Evolutionary conservation across 1,284 basidiomycete genomes (phyloP).

Genomic region (Cryptococcus deneoformans): DNA sequence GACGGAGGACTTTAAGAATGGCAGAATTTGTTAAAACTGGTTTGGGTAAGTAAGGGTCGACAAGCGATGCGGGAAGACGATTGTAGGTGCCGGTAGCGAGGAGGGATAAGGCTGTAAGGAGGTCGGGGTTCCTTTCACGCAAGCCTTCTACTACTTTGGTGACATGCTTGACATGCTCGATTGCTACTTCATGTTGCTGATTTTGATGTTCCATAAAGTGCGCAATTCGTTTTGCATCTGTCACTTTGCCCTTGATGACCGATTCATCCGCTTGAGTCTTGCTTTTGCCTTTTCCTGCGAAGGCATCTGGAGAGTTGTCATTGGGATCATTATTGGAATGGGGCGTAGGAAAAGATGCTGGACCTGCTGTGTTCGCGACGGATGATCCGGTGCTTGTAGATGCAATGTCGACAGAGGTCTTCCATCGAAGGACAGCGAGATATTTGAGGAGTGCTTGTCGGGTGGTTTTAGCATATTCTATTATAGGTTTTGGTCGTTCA

Average conservation of each 20-base stretch:
- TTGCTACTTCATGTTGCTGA: constrained; percentile 37
- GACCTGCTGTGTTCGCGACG: not conserved
- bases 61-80: constrained; percentile 33
- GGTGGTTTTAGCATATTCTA: constrained; percentile 40
- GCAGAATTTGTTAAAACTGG: constrained; percentile 26
- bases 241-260: constrained; percentile 30
- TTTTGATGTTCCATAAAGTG: constrained; percentile 45
- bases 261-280: constrained; percentile 15
- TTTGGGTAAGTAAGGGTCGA: constrained; percentile 31
- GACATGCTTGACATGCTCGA: constrained; percentile 36
- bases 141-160: constrained; percentile 32
- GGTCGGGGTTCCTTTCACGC: constrained; percentile 45
- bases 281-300: constrained; percentile 32
- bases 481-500: constrained; percentile 39
- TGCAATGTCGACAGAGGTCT: constrained; percentile 36
- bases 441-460: constrained; percentile 45
- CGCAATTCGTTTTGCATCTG: constrained; percentile 41
- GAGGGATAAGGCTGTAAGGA: constrained; percentile 39
- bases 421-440: constrained; percentile 45
- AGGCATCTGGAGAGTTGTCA: constrained; percentile 29
- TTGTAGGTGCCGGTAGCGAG: constrained; percentile 31
- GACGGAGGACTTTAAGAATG: constrained; percentile 29
- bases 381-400: constrained; percentile 1
- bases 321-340: constrained; percentile 38
- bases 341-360: constrained; percentile 39